phyloP scores from a whole-genome alignment of 805 yeast species.

The Yarrowia alimentaria region DNA sequence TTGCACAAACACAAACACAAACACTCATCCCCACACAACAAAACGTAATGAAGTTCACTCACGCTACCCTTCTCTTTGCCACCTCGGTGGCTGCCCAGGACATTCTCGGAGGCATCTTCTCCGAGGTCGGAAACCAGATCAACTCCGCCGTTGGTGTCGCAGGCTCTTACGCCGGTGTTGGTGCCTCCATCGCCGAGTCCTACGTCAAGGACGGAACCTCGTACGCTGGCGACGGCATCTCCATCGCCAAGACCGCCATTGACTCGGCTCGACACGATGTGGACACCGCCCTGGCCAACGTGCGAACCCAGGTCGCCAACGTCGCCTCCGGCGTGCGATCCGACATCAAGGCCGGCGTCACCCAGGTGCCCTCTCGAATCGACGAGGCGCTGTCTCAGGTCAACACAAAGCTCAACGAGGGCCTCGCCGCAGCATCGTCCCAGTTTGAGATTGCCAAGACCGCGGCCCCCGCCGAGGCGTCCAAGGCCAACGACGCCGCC shows the following conservation, averaged over 20 bases:
- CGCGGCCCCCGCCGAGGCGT: slow-evolving; percentile 19
- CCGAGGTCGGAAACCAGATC: slow-evolving; percentile 21
- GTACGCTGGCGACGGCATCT: slow-evolving; percentile 23
- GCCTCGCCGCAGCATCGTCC: slow-evolving; percentile 11
- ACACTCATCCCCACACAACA: slow-evolving; percentile 1
- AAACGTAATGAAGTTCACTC: slow-evolving; percentile 20
- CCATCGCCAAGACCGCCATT: slow-evolving; percentile 28
- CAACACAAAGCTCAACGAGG: slow-evolving; percentile 16
- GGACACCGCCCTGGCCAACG: slow-evolving; percentile 5
- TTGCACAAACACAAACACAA: not conserved
- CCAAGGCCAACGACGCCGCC: slow-evolving; percentile 18
- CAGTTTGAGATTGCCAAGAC: slow-evolving; percentile 25
- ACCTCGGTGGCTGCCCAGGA: slow-evolving; percentile 14
- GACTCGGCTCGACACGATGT: slow-evolving; percentile 24
- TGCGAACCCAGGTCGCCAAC: slow-evolving; percentile 7
- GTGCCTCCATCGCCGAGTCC: slow-evolving; percentile 25
- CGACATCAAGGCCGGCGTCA: slow-evolving; percentile 22
- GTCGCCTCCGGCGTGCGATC: slow-evolving; percentile 21
- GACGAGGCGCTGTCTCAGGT: slow-evolving; percentile 20
- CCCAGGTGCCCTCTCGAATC: slow-evolving; percentile 24
- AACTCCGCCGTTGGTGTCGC: slow-evolving; percentile 20
- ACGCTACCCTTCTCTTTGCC: slow-evolving; percentile 6
- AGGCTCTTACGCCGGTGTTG: slow-evolving; percentile 18
- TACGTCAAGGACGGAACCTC: slow-evolving; percentile 27
- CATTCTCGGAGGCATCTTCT: slow-evolving; percentile 18